These are phyloP conservation scores for Pichia sp. DNA, from an alignment of 1,139 yeast genomes.

Conservation along the genomic window DNA sequence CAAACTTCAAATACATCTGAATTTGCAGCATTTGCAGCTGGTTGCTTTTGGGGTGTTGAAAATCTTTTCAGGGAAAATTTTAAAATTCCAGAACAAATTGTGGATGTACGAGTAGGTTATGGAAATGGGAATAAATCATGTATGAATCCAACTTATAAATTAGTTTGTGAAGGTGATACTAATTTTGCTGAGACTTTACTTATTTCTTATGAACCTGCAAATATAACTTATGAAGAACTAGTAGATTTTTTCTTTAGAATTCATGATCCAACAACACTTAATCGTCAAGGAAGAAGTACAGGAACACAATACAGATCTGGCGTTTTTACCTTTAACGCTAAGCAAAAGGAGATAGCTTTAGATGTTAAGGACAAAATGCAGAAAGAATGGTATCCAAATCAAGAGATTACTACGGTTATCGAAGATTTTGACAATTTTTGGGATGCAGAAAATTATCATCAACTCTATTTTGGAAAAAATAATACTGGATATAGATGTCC, in stretches of 20 bases:
- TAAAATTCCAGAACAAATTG: slow-evolving; percentile 36
- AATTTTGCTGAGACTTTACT: slow-evolving; percentile 73
- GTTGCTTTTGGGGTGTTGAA: slow-evolving; percentile 97
- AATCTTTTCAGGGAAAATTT: slow-evolving; percentile 57
- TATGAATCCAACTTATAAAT: slow-evolving; percentile 38
- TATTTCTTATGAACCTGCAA: slow-evolving; percentile 68
- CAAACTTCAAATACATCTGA: slow-evolving; percentile 36
- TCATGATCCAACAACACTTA: slow-evolving; percentile 69
- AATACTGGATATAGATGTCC: slow-evolving; percentile 88
- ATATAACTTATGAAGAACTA: slow-evolving; percentile 52
- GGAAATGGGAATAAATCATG: slow-evolving; percentile 56
- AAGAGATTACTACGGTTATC: slow-evolving; percentile 56
- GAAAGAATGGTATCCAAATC: slow-evolving; percentile 44
- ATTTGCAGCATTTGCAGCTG: slow-evolving; percentile 63
- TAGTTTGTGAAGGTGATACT: slow-evolving; percentile 72
- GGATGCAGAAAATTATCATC: slow-evolving; percentile 94
- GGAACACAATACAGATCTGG: slow-evolving; percentile 87
- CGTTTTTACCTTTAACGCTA: slow-evolving; percentile 54
- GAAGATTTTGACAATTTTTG: slow-evolving; percentile 65
- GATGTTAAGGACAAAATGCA: slow-evolving; percentile 30
- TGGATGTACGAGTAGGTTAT: slow-evolving; percentile 81
- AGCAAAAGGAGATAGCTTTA: slow-evolving; percentile 38
- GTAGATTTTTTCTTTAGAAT: slow-evolving; percentile 82
- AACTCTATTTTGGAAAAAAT: slow-evolving; percentile 66
- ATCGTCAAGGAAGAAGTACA: slow-evolving; percentile 71